Evolutionary conservation across 345 rosid species (phyloP).

Genomic region (Salix udensis): DNA sequence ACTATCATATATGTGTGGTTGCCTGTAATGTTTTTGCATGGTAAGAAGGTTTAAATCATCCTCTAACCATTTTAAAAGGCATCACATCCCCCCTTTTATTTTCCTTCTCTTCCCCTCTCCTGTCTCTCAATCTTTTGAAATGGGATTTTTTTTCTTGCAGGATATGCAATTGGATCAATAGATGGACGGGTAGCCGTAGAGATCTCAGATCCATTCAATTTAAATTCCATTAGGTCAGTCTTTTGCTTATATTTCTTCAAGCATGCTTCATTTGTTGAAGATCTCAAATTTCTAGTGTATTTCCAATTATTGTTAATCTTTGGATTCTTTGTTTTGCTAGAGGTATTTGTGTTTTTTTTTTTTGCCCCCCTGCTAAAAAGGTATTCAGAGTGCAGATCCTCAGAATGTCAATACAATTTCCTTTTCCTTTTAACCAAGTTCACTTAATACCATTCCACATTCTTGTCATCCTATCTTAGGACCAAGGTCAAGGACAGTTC

Average conservation of each 20-base stretch:
- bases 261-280: constrained; percentile 1
- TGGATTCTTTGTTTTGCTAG: neutral
- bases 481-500: neutral
- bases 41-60: neutral
- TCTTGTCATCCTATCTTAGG: neutral
- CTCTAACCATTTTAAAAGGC: neutral
- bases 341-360: neutral
- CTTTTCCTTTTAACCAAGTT: neutral
- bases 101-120: neutral
- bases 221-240: constrained; percentile 50
- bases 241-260: neutral
- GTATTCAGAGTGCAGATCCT: neutral
- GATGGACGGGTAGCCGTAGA: constrained; percentile 80
- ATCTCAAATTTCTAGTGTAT: neutral
- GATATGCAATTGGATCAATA: constrained; percentile 80
- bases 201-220: constrained; percentile 39
- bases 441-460: neutral
- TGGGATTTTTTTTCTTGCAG: constrained; percentile 34
- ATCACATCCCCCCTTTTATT: neutral
- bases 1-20: neutral
- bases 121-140: neutral
- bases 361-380: neutral
- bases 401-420: neutral
- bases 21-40: neutral
- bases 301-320: neutral